These are phyloP conservation scores for Protomyces inouyei DNA, from an alignment of 1,139 yeast species.

Conservation along the genomic window DNA sequence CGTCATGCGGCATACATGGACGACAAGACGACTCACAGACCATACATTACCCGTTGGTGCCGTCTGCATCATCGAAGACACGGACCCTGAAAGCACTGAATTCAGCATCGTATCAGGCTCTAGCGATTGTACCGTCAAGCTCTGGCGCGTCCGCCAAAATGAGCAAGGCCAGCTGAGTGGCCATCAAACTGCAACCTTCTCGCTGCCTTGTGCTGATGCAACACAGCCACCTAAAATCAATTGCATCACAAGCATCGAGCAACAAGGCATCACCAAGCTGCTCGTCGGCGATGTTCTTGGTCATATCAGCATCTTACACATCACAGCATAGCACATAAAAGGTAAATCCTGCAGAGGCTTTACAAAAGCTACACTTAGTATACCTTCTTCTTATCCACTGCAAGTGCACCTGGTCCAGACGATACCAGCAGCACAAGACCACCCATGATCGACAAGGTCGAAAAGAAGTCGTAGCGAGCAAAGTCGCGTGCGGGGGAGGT, in stretches of 20 bases:
- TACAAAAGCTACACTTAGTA: conserved; percentile 39
- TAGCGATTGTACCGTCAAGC: not conserved
- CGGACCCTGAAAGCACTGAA: not conserved
- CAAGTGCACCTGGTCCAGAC: conserved; percentile 94
- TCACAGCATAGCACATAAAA: not conserved
- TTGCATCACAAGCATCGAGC: not conserved
- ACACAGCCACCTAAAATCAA: not conserved
- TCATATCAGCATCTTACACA: not conserved
- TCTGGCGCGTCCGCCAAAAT: not conserved
- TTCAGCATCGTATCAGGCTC: not conserved
- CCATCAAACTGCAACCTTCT: not conserved
- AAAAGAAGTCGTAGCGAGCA: conserved; percentile 84
- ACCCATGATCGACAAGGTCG: conserved; percentile 89
- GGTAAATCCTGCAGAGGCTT: not conserved
- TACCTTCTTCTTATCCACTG: conserved; percentile 94
- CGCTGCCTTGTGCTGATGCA: not conserved
- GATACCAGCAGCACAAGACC: conserved; percentile 85
- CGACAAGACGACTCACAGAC: not conserved
- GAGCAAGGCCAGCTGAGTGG: not conserved
- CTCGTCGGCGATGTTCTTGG: not conserved
- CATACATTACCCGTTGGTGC: not conserved
- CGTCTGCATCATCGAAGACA: not conserved
- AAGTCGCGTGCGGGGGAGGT: conserved; percentile 80
- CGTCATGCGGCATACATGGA: not conserved
- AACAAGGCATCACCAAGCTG: not conserved